Evolutionary conservation across 768 basidiomycete genomes (phyloP), one percentile per base, ranked within the genome.

Genomic region (Hydnomerulius pinastri): DNA sequence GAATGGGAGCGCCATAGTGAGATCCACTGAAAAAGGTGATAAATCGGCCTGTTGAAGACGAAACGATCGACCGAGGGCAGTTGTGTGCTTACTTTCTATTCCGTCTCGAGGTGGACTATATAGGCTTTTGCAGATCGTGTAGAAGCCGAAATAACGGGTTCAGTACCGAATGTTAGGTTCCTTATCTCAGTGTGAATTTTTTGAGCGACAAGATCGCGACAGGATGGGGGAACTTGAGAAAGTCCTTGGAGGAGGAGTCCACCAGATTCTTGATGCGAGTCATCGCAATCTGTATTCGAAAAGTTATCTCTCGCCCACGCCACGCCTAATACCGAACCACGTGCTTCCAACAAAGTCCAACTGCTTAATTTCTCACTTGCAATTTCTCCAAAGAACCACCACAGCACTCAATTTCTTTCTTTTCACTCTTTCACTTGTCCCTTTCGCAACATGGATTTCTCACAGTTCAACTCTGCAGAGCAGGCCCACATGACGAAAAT

Each of bases 401-500:
- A 33, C 17, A 15, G 23, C 25, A 48, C 29, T 48, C 32, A 29
- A 37, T 37, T 25, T 37, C 46, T 50, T 27, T 35, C 28, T 49
- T 48, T 48, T 47, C 32, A 27, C 40, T 15, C 32, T 11, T 39
- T 24, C 44, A 29, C 20, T 48, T 10, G 6, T 41, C 42, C 54
- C 36, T 47, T 47, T 41, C 4, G 28, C 53, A 65, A 51, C 60
- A 95, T 96, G 94, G 94, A 97, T 71, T 91, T 97, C 67, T 93
- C 92, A 58, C 78, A 81, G 56, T 85, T 98, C 73, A 96, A 87
- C 71, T 67, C 83, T 23, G 83, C 92, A 56, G 96, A 98, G 70
- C 92, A 96, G 77, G 91, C 92, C n/a, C 92, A 94, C 68, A 92
- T 99, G 86, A 90, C 82, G 51, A 88, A 85, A 65, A 72, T 94